Base-by-base conservation (phyloP, 2,329 filamentous ascomycete genomes). In the Colletotrichum viniferum region DNA sequence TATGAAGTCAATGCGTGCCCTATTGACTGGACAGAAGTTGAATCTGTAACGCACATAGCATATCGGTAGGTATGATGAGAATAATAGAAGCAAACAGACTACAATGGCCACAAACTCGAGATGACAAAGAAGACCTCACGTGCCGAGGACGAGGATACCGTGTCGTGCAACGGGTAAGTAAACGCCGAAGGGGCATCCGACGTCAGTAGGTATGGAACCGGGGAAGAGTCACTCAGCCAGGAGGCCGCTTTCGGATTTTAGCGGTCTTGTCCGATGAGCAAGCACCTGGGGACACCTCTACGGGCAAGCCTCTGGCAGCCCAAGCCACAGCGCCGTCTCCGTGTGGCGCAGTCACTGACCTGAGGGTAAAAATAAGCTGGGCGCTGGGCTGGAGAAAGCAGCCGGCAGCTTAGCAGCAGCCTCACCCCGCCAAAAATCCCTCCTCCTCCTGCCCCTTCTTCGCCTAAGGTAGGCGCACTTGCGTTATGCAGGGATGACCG, bases 401-500 rank as follows among this genome's bases (percentile, higher is more conserved):
- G 56, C 55, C 43, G 16, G n/a, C 55, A 58, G 36, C 34, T 30
- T 36, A 24, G 14, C 32, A 28, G 36, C 24, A 12, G 58, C 68
- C 68, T 70, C 58, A 62, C 68, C 68, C 68, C 68, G 68, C 68
- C 68, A 70, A 70, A 24, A 52, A 52, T 52, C 10, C 43, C 43
- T 52, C 43, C 43, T 48, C n/a, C 43, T 52, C 6, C 43, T 14
- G 30, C 38, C 24, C 10, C 62, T 21, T 18, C n/a, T 28, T 34
- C 48, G 28, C n/a, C 48, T 38, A 21, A n/a, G 26, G 30, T 32
- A 36, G 30, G 30, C 21, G 67, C 56, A 48, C 52, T 28, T 61
- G 32, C 62, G 55, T 62, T 66, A 71, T 71, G 68, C 76, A 80
- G 69, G 73, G 73, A 69, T 76, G 58, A 16, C 58, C 56, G 58